Base-by-base conservation (phyloP, 768 basidiomycete genomes). In the Boletus edulis region DNA sequence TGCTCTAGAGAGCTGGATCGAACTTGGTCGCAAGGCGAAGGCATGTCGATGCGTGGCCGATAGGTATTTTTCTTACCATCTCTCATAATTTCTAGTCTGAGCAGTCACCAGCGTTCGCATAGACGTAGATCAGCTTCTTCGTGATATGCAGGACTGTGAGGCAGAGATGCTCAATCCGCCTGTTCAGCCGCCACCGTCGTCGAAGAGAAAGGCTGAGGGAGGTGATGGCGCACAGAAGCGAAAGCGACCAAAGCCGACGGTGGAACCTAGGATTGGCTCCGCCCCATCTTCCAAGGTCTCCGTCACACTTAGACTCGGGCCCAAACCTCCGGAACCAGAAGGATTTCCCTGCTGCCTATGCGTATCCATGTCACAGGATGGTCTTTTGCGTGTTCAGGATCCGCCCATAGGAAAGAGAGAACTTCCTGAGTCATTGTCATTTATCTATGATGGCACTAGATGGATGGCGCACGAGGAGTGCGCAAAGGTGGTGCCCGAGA, bases 1-100 rank as follows among this genome's bases (percentile, higher is more conserved):
- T 67, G 96, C 96, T 0, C 76, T 97, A 27, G 91, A 97, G 41
- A 91, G 89, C 59, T 98, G 95, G 95, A 72, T 98, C 6, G 92
- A 94, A 40, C 72, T 95, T 18, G 96, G 94, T 1, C 78, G 91
- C 53, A 82, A 79, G 52, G 95, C 96, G 8, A 84, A 85, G 57
- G 83, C 77, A 4, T 92, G 91, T 61, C 74, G 81, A 62, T 91
- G 89, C 63, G 78, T 90, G n/a, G 67, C 75, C 49, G 85, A 86
- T 66, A 92, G 90, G 90, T 87, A 61, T 20, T 71, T 71, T 43
- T 15, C 20, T 22, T n/a, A 39, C 52, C 37, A 35, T 59, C 20
- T 46, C 18, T 12, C 2, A 34, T 9, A 6, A n/a, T n/a, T n/a
- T 55, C 10, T 55, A 0, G 17, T 57, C 60, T 65, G 34, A 63